Evolutionary conservation across 2,329 filamentous ascomycete genomes (phyloP).

Genomic region (Trichoderma lentiforme): DNA sequence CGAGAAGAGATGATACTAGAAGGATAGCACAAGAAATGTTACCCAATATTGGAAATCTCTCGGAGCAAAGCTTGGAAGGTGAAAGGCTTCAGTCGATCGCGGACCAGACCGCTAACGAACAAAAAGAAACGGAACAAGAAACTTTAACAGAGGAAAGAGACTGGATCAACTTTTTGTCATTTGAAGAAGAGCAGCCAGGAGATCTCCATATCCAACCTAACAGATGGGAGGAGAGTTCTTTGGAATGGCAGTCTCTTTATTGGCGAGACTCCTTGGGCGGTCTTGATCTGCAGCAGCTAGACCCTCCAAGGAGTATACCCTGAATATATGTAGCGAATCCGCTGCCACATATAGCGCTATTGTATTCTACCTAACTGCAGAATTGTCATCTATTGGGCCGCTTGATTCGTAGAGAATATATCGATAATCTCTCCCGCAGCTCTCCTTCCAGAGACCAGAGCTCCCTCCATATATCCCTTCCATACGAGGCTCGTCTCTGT

Average conservation of each 20-base stretch:
- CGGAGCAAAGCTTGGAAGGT: neutral
- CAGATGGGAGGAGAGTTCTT: neutral
- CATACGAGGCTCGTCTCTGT: slow-evolving; percentile 47
- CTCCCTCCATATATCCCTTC: slow-evolving; percentile 53
- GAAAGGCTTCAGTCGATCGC: neutral
- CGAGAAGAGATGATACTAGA: neutral
- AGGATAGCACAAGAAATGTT: neutral
- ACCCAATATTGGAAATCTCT: neutral
- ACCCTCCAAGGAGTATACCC: neutral
- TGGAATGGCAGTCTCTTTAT: neutral
- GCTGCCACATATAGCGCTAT: neutral
- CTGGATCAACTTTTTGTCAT: neutral
- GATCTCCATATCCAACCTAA: neutral
- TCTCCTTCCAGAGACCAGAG: slow-evolving; percentile 42
- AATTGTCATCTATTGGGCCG: neutral
- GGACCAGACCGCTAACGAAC: neutral
- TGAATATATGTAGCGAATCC: neutral
- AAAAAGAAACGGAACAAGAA: neutral
- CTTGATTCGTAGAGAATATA: slow-evolving; percentile 10
- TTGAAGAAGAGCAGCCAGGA: neutral
- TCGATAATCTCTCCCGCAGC: slow-evolving; percentile 41
- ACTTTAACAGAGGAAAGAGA: neutral
- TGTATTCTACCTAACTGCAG: neutral
- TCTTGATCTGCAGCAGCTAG: neutral
- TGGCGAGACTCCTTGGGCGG: neutral